Evolutionary conservation across 805 yeast species (phyloP).

Genomic region (Kodamaea kakaduensis): DNA sequence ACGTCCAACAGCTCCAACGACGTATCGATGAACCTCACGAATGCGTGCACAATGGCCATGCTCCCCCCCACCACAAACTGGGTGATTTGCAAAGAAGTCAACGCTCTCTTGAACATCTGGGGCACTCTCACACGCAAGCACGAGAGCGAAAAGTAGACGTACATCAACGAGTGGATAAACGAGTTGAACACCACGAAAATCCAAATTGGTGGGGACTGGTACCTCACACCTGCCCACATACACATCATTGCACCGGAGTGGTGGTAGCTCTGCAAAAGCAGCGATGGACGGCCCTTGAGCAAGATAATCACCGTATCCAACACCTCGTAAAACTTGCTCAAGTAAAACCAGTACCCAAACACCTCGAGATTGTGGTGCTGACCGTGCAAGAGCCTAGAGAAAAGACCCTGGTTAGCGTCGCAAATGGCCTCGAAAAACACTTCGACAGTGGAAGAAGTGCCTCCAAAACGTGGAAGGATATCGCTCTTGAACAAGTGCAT

Average conservation of each 20-base stretch:
- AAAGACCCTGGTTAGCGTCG: slow-evolving; percentile 56
- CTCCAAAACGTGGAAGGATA: slow-evolving; percentile 12
- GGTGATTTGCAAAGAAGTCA: slow-evolving; percentile 64
- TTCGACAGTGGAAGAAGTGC: slow-evolving; percentile 23
- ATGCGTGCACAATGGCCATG: slow-evolving; percentile 60
- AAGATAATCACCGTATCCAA: slow-evolving; percentile 64
- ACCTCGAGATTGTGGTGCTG: slow-evolving; percentile 41
- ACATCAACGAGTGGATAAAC: slow-evolving; percentile 74
- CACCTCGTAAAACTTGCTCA: slow-evolving; percentile 70
- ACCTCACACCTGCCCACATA: slow-evolving; percentile 77
- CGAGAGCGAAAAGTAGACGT: slow-evolving; percentile 60
- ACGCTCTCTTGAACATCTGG: slow-evolving; percentile 47
- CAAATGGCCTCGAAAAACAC: slow-evolving; percentile 61
- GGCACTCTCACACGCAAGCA: slow-evolving; percentile 60
- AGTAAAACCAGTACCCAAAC: slow-evolving; percentile 63
- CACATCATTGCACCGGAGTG: slow-evolving; percentile 79
- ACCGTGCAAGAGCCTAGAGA: slow-evolving; percentile 29
- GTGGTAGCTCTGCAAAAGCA: slow-evolving; percentile 67
- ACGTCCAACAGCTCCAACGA: slow-evolving; percentile 23
- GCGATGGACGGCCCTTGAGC: slow-evolving; percentile 63
- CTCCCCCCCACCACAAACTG: slow-evolving; percentile 70
- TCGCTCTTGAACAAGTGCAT: slow-evolving; percentile 21
- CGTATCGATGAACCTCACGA: slow-evolving; percentile 55
- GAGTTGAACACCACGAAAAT: slow-evolving; percentile 76
- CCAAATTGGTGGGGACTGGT: slow-evolving; percentile 73